Conservation (phyloP, 768 basidiomycete genomes). For the Boletus eberwhitei region DNA sequence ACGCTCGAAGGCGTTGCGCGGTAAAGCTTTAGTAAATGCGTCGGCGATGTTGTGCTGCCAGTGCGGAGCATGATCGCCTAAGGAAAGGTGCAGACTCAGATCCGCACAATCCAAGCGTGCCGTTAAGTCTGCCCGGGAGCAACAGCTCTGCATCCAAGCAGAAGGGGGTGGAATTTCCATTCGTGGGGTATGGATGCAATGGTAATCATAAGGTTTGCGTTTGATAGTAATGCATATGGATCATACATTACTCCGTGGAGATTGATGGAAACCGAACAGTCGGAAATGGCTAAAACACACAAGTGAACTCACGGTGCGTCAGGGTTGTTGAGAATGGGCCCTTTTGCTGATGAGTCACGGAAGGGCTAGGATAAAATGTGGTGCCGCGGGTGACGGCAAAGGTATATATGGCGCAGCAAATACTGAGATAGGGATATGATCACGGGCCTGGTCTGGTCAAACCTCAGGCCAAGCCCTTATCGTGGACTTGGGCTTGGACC, state of each 20-base stretch:
- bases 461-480: too few relatives aligned
- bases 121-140: not conserved
- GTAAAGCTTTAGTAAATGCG: too few relatives aligned
- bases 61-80: not conserved
- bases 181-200: not conserved
- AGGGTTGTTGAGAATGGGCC: constrained; percentile 4
- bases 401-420: too few relatives aligned
- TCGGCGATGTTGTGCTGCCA: too few relatives aligned
- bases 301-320: not conserved
- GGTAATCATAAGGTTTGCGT: not conserved
- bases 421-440: too few relatives aligned
- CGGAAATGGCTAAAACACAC: not conserved
- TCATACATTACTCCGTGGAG: not conserved
- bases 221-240: not conserved
- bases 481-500: too few relatives aligned
- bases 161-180: not conserved
- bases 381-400: not conserved
- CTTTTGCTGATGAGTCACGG: not conserved
- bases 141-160: not conserved
- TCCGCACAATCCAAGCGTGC: constrained; percentile 13
- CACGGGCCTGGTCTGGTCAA: too few relatives aligned
- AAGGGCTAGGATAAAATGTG: not conserved
- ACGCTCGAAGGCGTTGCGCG: too few relatives aligned
- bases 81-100: not conserved
- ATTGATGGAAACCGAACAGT: not conserved